Percentiles rank a stretch among this genome's conserved stretches.
These are phyloP conservation scores for Cryptosporidium bovis DNA, from an alignment of 169 alveolate species.

Conservation along the genomic window DNA sequence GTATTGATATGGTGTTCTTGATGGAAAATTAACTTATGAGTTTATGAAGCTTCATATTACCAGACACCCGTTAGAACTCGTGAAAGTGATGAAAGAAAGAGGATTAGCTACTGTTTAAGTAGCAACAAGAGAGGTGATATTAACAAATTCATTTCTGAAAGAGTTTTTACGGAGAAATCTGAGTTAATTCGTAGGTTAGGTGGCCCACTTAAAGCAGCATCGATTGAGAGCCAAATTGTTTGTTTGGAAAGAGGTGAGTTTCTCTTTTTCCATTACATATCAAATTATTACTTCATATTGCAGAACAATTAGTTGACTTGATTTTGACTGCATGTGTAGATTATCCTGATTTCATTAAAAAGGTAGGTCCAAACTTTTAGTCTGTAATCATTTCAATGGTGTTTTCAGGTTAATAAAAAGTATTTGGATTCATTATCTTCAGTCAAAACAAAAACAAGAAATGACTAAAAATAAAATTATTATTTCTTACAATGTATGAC, in stretches of 20 bases:
- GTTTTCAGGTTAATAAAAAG: constrained; percentile 30
- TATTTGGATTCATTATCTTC: constrained; percentile 35
- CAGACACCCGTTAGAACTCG: constrained; percentile 10
- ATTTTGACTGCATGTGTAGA: constrained; percentile 48
- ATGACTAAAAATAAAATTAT: too few species aligned
- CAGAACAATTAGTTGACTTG: constrained; percentile 47
- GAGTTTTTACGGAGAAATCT: constrained; percentile 16
- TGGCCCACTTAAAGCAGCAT: constrained; percentile 26
- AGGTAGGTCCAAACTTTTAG: constrained; percentile 11
- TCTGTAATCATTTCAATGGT: not conserved
- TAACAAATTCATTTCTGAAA: constrained; percentile 27
- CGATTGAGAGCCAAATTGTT: constrained; percentile 64
- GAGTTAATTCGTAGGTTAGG: constrained; percentile 26
- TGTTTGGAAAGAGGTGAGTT: constrained; percentile 57
- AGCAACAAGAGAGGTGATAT: constrained; percentile 11
- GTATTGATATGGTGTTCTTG: too few species aligned
- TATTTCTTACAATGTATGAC: too few species aligned
- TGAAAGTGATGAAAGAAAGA: constrained; percentile 21
- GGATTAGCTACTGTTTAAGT: constrained; percentile 55
- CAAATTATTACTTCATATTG: not conserved
- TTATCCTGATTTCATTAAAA: constrained; percentile 42
- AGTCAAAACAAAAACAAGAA: constrained; percentile 2
- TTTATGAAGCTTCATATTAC: not conserved
- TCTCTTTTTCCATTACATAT: not conserved
- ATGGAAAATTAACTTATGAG: too few species aligned